phyloP scores from a whole-genome alignment of 441 rosid species.

The Rhodomyrtus psidioides region DNA sequence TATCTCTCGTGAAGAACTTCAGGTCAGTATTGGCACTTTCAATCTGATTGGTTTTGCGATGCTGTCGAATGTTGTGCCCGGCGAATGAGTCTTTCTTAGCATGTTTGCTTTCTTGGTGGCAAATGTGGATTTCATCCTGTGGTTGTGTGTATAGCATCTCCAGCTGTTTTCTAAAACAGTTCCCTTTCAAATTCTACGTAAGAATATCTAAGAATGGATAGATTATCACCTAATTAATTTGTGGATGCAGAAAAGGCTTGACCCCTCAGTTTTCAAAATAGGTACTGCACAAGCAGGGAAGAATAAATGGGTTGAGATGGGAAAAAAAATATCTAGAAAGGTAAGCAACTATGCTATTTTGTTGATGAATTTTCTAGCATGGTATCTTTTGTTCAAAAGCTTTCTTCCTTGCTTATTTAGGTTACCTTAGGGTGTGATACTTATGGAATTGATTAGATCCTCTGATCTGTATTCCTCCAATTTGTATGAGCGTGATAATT shows the following conservation, averaged over 20 bases:
- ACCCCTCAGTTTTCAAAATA: conserved; percentile 55
- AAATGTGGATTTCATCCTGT: neutral
- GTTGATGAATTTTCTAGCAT: neutral
- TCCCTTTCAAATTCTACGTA: neutral
- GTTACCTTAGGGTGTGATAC: neutral
- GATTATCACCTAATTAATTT: neutral
- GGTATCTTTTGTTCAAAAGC: neutral
- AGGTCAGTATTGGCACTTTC: conserved; percentile 27
- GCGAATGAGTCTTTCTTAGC: neutral
- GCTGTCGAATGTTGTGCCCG: neutral
- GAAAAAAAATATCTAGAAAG: conserved; percentile 79
- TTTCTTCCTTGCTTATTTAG: neutral
- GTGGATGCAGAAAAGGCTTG: conserved; percentile 57
- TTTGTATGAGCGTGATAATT: neutral
- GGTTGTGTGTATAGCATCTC: neutral
- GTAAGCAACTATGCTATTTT: conserved; percentile 17
- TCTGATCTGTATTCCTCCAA: neutral
- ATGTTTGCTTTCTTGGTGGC: neutral
- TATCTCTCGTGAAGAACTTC: conserved; percentile 62
- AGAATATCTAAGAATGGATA: neutral
- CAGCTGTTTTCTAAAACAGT: neutral
- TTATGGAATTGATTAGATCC: neutral
- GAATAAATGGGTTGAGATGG: conserved; percentile 89
- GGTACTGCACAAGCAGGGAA: conserved; percentile 73
- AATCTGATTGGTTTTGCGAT: no score